Percentiles rank a stretch among this genome's conserved stretches.
Conservation (phyloP, 106 monocot genomes). For the Dendrobium chrysotoxum region DNA sequence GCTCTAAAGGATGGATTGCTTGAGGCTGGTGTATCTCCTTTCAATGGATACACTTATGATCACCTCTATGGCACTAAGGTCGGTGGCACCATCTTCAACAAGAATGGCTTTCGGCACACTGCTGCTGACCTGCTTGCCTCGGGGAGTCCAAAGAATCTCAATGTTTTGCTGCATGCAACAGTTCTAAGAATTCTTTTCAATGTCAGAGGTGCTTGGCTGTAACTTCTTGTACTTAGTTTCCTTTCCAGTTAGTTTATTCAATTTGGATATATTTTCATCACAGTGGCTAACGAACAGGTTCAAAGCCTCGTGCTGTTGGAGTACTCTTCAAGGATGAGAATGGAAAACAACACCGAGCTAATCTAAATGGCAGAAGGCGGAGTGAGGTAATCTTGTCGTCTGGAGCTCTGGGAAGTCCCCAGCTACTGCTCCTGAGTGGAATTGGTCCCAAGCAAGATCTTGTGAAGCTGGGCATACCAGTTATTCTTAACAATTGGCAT, state of each 20-base stretch:
- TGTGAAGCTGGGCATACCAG: slow-evolving; percentile 30
- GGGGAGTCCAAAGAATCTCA: slow-evolving; percentile 39
- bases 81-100: slow-evolving; percentile 68
- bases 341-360: slow-evolving; percentile 36
- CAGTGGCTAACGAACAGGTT: slow-evolving; percentile 11
- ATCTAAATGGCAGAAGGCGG: slow-evolving; percentile 3
- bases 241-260: background rate
- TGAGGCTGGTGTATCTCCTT: slow-evolving; percentile 58
- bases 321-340: slow-evolving; percentile 56
- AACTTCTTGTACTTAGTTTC: background rate
- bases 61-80: slow-evolving; percentile 75
- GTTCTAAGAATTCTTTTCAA: slow-evolving; percentile 55
- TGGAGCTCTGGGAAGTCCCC: slow-evolving; percentile 83
- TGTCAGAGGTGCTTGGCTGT: slow-evolving; percentile 1
- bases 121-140: slow-evolving; percentile 62
- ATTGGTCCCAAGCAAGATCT: slow-evolving; percentile 67
- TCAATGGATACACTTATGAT: slow-evolving; percentile 76
- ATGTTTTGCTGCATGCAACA: slow-evolving; percentile 53
- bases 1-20: slow-evolving; percentile 58
- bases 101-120: slow-evolving; percentile 45
- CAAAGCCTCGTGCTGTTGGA: slow-evolving; percentile 34
- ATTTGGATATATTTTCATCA: background rate
- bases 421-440: slow-evolving; percentile 81
- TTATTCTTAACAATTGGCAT: slow-evolving; percentile 41
- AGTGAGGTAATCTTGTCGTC: slow-evolving; percentile 74